These are phyloP conservation scores for cucumber (Cucumis sativus) DNA, from an alignment of 306 rosid species.

Conservation along the genomic window Cucumber_9930_V3 NC_026660.2:18305001-18305500, in stretches of 20 bases:
- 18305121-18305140: conserved; percentile 55
- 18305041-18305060: conserved; percentile 79
- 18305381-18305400: neutral
- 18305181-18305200: conserved; percentile 62
- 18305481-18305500: neutral
- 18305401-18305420: neutral
- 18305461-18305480: neutral
- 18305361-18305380: neutral
- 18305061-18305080: conserved; percentile 67
- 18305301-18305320: neutral
- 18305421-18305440: neutral
- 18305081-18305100: conserved; percentile 51
- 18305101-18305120: conserved; percentile 47
- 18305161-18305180: conserved; percentile 71
- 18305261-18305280: neutral
- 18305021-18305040: conserved; percentile 67
- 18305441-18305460: neutral
- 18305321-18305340: neutral
- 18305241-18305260: neutral
- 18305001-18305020: conserved; percentile 58
- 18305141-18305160: conserved; percentile 75
- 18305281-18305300: neutral
- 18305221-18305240: conserved; percentile 58
- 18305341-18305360: neutral
- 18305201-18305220: conserved; percentile 76